Base-by-base conservation (phyloP, 2,329 filamentous ascomycete genomes). In the Pyricularia sp. region DNA sequence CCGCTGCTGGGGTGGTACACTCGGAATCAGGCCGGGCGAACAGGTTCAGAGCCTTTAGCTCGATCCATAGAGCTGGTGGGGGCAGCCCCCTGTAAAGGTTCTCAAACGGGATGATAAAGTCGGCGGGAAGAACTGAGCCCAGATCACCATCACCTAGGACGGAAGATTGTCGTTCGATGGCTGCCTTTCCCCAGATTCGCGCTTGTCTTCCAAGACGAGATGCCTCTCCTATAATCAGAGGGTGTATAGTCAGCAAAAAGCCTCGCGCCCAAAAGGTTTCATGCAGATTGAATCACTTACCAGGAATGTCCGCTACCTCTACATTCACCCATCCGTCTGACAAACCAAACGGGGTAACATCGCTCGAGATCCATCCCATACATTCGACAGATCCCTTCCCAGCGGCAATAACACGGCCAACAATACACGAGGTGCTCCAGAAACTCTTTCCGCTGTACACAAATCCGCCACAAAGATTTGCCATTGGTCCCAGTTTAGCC, bases 281-380 rank as follows among this genome's bases (percentile, higher is more conserved):
- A 4, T 10, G 11, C 58, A 61, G 58, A 25, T n/a, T 26, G 9
- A 7, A 14, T 26, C 26, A 73, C 81, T 78, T 78, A 85, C 85
- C 84, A 59, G 79, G 76, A 30, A 86, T 80, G 67, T 85, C 81
- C 67, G 86, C 82, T 17, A 83, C 83, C 26, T 86, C 83, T 65
- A 90, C 82, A 69, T 86, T 84, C 23, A 88, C 76, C 86, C 87
- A 89, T 11, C 86, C 86, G 65, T 88, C 84, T 7, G 77, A 78
- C 20, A 84, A 73, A 0, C 82, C 84, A 14, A 80, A 75, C 0
- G 88, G 88, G 1, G 83, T 73, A 23, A 90, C 81, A 68, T 88
- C 84, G 33, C 85, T 88, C 12, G 87, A 89, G 68, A 91, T 81
- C 88, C 88, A 90, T 67, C 88, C 88, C 86, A 90, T 87, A 74